Base-by-base conservation (phyloP, 345 rosid species). In the Jatropha curcas region DNA sequence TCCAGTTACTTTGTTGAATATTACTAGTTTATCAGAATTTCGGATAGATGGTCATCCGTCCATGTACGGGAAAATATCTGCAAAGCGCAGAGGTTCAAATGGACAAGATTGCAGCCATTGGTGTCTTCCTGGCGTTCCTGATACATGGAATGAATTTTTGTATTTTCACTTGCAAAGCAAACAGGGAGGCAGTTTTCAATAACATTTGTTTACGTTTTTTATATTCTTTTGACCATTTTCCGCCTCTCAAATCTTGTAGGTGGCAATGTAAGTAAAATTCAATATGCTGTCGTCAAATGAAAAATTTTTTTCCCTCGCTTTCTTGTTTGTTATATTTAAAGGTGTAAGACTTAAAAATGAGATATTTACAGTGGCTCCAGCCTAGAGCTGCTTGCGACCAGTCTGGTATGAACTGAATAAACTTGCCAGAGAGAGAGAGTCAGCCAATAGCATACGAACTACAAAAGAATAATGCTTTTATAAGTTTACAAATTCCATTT, bases 91-190 rank as follows among this genome's bases (percentile, higher is more conserved):
- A 39, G 76, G 83, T 20, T 69, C 84, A 10, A 79, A 81, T 22
- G 76, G 84, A 71, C 89, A 91, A 75, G 98, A 95, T 77, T 95
- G 99, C 82, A 95, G 99, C 73, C 99, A 92, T 74, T 92, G 99
- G 98, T 92, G 99, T 78, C 96, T 95, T 60, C 98, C 98, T 24
- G 97, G 98, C 14, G 86, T 91, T 78, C 98, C 97, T 31, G 99
- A 92, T 82, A 79, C 84, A 5, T 95, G 98, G 98, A 95, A 95
- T 31, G 92, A 88, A 60, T 82, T 92, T 33, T 73, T 95, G 80
- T 91, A 82, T 79, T 82, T 82, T 69, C 87, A 86, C 57, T 86
- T 91, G 78, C 87, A 74, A 16, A 72, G 72, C 51, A 79, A 68
- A 68, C 74, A 55, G 45, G 71, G 59, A 28, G 17, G 64, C 33